Evolutionary conservation across 768 basidiomycete genomes (phyloP), one percentile per base, ranked within the genome.

Genomic region (Phlebiopsis flavidoalba): DNA sequence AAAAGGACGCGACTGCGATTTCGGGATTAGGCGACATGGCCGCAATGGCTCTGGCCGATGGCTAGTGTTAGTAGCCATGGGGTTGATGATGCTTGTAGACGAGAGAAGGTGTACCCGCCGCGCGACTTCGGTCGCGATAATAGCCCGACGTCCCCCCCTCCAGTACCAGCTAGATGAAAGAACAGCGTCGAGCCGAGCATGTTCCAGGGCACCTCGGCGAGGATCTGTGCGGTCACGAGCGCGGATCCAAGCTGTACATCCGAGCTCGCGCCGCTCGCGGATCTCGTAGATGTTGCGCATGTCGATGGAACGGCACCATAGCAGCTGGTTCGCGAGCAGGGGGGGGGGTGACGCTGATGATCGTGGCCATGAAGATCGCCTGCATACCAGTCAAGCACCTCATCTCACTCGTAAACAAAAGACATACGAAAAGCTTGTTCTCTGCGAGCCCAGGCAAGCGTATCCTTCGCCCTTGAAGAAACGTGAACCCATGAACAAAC

Each of bases 91-190:
- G 19, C 75, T n/a, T 79, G 24, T 84, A 62, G 65, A 83, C 72
- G 6, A 88, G 76, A n/a, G 67, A 77, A 87, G 2, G 81, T 82
- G 66, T 82, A 87, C n/a, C 80, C 87, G 4, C 78, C 85, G 40
- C 86, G 73, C 12, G 76, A 75, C n/a, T n/a, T n/a, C n/a, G 1
- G 71, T 73, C 8, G 76, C 75, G 66, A 84, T n/a, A n/a, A n/a
- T n/a, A 85, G 0, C 86, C n/a, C 86, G 53, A 87, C 83, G 5
- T 86, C n/a, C n/a, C n/a, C n/a, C n/a, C n/a, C n/a, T 85, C 83
- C 83, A 88, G 71, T 80, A 89, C 87, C 87, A 89, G 65, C 80
- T n/a, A 82, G 56, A 86, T 65, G 74, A 82, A n/a, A 90, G 72
- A 85, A 79, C 12, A 89, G 58, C 0, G 78, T 74, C 0, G 85